Evolutionary conservation across 495 filamentous ascomycete species (phyloP).

Genomic region (Penicillium daleae): DNA sequence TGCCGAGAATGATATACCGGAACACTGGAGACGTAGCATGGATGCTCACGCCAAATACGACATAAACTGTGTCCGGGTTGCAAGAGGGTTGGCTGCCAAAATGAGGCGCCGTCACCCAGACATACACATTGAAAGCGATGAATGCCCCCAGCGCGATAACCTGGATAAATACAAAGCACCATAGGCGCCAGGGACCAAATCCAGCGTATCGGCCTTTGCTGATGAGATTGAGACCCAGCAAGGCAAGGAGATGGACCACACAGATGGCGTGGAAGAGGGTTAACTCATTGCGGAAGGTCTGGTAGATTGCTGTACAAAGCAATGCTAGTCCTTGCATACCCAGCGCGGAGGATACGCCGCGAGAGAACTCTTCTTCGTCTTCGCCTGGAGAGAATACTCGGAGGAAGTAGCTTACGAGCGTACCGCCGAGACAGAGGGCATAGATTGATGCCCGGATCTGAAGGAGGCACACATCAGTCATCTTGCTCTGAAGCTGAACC

Average conservation of each 20-base stretch:
- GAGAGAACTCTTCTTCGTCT: conserved; percentile 24
- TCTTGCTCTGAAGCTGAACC: too few relatives aligned
- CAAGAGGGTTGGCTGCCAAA: conserved; percentile 23
- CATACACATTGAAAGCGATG: conserved; percentile 23
- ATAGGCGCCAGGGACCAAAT: conserved; percentile 22
- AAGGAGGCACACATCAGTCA: not conserved
- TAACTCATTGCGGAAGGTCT: conserved; percentile 21
- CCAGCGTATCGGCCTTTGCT: conserved; percentile 26
- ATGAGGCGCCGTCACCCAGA: conserved; percentile 22
- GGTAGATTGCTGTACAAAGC: conserved; percentile 28
- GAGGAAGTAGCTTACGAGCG: conserved; percentile 22
- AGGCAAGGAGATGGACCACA: conserved; percentile 22
- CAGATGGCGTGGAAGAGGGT: conserved; percentile 28
- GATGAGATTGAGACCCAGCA: conserved; percentile 21
- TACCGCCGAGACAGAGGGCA: conserved; percentile 24
- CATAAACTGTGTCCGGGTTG: conserved; percentile 19
- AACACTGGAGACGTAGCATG: conserved; percentile 22
- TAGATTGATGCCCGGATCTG: conserved; percentile 26
- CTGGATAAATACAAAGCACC: conserved; percentile 18
- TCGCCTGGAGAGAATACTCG: conserved; percentile 20
- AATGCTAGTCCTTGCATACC: conserved; percentile 26
- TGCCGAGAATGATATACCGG: conserved; percentile 24
- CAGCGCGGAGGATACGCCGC: conserved; percentile 22
- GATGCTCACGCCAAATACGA: conserved; percentile 25
- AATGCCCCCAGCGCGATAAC: conserved; percentile 21